Evolutionary conservation across 140 eudicot species (phyloP).

Genomic region (Senecio squalidus): DNA sequence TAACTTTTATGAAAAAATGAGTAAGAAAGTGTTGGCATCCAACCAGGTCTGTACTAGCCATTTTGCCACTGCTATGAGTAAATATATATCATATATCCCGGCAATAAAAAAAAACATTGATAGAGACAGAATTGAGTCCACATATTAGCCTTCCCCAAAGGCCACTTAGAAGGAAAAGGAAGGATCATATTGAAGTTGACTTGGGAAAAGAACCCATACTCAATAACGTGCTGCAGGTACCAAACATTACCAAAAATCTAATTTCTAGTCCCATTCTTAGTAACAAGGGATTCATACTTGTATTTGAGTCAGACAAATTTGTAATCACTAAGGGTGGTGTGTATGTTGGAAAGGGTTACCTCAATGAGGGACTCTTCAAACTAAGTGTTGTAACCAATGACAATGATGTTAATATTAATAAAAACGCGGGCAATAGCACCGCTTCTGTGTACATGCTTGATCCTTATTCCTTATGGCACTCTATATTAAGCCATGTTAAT

Average conservation of each 20-base stretch:
- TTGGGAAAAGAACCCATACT: neutral
- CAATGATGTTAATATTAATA: neutral
- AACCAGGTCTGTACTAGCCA: too few species aligned
- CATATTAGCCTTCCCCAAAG: too few species aligned
- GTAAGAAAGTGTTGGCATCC: too few species aligned
- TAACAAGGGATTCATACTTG: constrained; percentile 2
- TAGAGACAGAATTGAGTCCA: constrained; percentile 11
- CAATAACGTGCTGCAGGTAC: neutral
- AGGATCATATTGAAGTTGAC: neutral
- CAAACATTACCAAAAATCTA: neutral
- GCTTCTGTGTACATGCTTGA: constrained; percentile 1
- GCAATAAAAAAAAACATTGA: neutral
- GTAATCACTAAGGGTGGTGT: neutral
- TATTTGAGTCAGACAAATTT: neutral
- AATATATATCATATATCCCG: neutral
- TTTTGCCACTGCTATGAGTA: neutral
- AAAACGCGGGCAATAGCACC: neutral
- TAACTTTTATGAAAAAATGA: too few species aligned
- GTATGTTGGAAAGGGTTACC: constrained; percentile 4
- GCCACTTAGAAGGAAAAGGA: too few species aligned
- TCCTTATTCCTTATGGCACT: constrained; percentile 6
- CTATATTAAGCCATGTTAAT: constrained; percentile 7
- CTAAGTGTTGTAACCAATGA: neutral
- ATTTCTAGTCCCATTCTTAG: neutral
- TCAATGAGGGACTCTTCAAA: neutral